Percentiles rank a stretch among this genome's conserved stretches.
Conservation (phyloP, 805 yeast species). For the Hanseniaspora thailandica region DNA sequence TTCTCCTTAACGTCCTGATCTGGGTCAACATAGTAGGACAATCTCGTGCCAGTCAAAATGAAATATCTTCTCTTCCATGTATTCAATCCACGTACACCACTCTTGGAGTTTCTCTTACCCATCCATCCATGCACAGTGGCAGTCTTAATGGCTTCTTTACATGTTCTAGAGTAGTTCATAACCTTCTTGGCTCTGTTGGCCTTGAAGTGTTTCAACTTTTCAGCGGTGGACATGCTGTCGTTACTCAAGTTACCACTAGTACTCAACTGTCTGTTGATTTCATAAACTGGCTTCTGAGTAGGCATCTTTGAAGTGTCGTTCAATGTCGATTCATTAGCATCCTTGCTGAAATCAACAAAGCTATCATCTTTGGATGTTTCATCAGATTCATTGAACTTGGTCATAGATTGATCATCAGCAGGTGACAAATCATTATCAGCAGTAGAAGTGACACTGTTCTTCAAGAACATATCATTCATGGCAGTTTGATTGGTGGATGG, state of each 20-base stretch:
- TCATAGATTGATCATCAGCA: neutral
- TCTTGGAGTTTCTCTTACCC: conserved; percentile 49
- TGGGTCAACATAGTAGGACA: conserved; percentile 72
- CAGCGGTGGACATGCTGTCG: neutral
- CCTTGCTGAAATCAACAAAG: neutral
- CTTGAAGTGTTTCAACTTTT: neutral
- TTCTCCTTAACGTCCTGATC: conserved; percentile 66
- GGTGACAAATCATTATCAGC: neutral
- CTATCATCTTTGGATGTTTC: neutral
- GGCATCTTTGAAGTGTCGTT: neutral
- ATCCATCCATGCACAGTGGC: conserved; percentile 89
- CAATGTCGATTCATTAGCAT: neutral
- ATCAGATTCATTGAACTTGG: neutral
- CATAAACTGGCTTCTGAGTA: neutral
- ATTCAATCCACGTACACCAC: conserved; percentile 68
- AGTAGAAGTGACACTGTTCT: neutral
- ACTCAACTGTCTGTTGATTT: neutral
- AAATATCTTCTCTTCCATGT: conserved; percentile 82
- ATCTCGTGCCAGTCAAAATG: conserved; percentile 80
- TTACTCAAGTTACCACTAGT: neutral
- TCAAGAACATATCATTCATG: neutral
- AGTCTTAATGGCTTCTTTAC: conserved; percentile 62
- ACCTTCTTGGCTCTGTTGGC: neutral
- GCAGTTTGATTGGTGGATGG: neutral
- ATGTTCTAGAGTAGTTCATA: conserved; percentile 30